A percentile compares a stretch with the other conserved stretches of the same genome.
Conservation (phyloP, 2,329 filamentous ascomycete genomes). For the Teratosphaeria destructans region DNA sequence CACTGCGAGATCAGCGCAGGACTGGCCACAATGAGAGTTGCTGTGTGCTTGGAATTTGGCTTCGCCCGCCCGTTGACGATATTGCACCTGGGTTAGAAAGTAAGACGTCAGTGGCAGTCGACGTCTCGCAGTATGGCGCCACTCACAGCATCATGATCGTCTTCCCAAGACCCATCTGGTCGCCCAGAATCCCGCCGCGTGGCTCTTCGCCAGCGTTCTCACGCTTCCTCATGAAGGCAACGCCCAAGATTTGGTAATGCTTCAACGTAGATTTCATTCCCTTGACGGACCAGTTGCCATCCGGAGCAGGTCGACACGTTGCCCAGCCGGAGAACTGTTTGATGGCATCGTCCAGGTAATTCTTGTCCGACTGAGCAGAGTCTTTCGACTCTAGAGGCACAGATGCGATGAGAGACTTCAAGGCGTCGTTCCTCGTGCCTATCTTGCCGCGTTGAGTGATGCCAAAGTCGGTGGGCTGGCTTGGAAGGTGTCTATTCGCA, state of each 20-base stretch:
- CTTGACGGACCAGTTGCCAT: constrained; percentile 26
- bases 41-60: constrained; percentile 11
- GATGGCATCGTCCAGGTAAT: constrained; percentile 28
- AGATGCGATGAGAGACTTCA: constrained; percentile 31
- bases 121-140: no score
- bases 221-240: constrained; percentile 44
- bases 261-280: constrained; percentile 34
- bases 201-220: constrained; percentile 34
- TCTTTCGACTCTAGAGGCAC: background rate
- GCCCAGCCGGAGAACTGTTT: constrained; percentile 32
- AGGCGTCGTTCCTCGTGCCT: constrained; percentile 23
- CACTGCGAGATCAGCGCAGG: constrained; percentile 33
- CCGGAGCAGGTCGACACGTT: constrained; percentile 16
- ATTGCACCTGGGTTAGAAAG: constrained; percentile 22
- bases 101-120: no score
- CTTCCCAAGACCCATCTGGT: constrained; percentile 99
- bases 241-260: constrained; percentile 42
- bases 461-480: constrained; percentile 9
- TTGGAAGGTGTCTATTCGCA: constrained; percentile 5
- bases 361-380: constrained; percentile 26
- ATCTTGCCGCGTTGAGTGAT: constrained; percentile 5
- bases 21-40: constrained; percentile 35
- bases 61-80: constrained; percentile 31
- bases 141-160: constrained; percentile 53
- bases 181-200: constrained; percentile 71